phyloP scores from a whole-genome alignment of 148 eudicot genomes.

The Rhododendron griersonianum region DNA sequence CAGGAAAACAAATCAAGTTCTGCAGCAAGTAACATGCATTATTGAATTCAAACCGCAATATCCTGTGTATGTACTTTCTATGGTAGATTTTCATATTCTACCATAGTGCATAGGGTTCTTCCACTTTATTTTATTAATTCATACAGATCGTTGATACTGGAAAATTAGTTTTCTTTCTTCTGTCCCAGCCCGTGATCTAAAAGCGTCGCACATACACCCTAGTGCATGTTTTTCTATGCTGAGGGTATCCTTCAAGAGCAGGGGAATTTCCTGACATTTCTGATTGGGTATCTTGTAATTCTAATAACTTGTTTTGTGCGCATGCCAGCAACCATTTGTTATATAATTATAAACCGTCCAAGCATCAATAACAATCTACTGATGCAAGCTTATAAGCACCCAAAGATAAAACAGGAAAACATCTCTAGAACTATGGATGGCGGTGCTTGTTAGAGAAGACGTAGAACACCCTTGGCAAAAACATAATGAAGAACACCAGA shows the following conservation, averaged over 20 bases:
- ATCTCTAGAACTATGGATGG: not conserved
- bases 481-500: not conserved
- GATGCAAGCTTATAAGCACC: not conserved
- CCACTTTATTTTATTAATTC: not conserved
- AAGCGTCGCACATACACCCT: not conserved
- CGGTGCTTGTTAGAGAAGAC: not conserved
- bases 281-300: not conserved
- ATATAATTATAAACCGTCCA: not conserved
- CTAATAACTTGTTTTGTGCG: not conserved
- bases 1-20: not conserved
- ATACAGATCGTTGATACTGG: not conserved
- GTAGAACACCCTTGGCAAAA: not conserved
- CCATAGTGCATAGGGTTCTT: not conserved
- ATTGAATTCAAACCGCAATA: not conserved
- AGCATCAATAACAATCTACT: not conserved
- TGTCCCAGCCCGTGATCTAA: not conserved
- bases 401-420: not conserved
- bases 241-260: not conserved
- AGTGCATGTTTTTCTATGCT: not conserved
- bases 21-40: not conserved
- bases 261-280: not conserved
- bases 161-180: not conserved
- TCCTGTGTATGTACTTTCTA: not conserved
- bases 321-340: not conserved
- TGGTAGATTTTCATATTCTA: not conserved